Evolutionary conservation across 805 yeast species (phyloP), one percentile per base, ranked within the genome.

Genomic region (Candida ortonii): DNA sequence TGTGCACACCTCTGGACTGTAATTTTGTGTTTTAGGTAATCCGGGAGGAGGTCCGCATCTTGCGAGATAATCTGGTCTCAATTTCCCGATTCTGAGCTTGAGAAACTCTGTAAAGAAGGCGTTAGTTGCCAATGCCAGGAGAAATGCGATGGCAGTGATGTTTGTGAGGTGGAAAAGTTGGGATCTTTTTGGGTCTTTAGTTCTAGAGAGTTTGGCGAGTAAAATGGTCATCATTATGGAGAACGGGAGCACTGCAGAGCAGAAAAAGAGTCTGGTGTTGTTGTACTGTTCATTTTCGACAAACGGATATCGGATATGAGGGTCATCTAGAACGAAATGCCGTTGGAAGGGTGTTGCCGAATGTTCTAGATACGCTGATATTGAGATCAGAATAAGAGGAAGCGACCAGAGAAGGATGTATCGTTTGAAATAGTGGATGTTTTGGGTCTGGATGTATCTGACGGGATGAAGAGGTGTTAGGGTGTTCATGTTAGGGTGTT

Each of bases 1-100:
- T 3, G 64, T 43, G 42, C 69, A 64, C 1, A 57, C 42, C 2
- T 49, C 46, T 7, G 47, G 28, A 19, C 51, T 49, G 34, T 47
- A 50, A 70, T 61, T 22, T 10, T 38, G 68, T 38, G 34, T 48
- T 58, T 30, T 65, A 39, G 25, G 60, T 61, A 35, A 60, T 47
- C 57, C 46, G 0, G 85, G 16, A 3, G 31, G 34, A 37, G 57
- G 54, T 23, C 71, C 62, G 58, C 97, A 89, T 45, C 97, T 70
- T 6, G 83, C 83, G 39, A 90, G 61, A 54, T 88, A 85, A 61
- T 89, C 97, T 0, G 97, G 97, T 47, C 97, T 71, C 34, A 80
- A 81, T 55, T 95, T 76, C 1, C 96, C 96, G 30, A 89, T 75
- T 69, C 81, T 73, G 50, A 80, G 73, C 64, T 90, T 89, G 42